These are phyloP conservation scores for Ustilago hordei DNA, from an alignment of 1,284 basidiomycete genomes.

Conservation along the genomic window DNA sequence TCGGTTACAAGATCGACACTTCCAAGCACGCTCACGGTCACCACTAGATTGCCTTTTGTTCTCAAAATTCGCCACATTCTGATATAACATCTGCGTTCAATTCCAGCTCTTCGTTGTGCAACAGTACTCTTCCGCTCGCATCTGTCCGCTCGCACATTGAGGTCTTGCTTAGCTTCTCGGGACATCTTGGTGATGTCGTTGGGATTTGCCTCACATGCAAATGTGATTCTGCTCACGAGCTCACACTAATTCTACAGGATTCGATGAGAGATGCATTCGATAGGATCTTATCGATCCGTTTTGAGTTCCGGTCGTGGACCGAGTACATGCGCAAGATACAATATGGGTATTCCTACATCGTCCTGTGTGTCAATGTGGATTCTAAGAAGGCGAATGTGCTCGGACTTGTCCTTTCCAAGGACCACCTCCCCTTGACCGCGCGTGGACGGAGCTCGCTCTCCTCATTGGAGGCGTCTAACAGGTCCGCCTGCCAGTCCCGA, in stretches of 20 bases:
- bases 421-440: neutral
- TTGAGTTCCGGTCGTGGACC: neutral
- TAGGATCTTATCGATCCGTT: neutral
- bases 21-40: constrained; percentile 49
- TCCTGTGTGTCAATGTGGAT: constrained; percentile 21
- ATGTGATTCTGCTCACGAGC: no score
- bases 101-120: neutral
- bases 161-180: neutral
- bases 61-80: neutral
- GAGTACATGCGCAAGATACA: no score
- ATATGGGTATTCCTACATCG: no score
- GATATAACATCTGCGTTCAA: constrained; percentile 6
- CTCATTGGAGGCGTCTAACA: constrained; percentile 9
- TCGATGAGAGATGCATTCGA: neutral
- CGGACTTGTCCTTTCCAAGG: neutral
- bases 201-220: no score
- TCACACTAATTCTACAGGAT: no score
- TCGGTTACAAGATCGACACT: constrained; percentile 63
- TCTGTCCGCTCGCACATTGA: neutral
- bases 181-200: no score
- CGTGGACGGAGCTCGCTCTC: neutral
- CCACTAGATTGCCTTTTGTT: constrained; percentile 38
- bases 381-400: constrained; percentile 23
- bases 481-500: constrained; percentile 35
- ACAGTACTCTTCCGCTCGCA: neutral